Conservation (phyloP, 176 grass and related monocot species). For the Hordeum marinum region DNA sequence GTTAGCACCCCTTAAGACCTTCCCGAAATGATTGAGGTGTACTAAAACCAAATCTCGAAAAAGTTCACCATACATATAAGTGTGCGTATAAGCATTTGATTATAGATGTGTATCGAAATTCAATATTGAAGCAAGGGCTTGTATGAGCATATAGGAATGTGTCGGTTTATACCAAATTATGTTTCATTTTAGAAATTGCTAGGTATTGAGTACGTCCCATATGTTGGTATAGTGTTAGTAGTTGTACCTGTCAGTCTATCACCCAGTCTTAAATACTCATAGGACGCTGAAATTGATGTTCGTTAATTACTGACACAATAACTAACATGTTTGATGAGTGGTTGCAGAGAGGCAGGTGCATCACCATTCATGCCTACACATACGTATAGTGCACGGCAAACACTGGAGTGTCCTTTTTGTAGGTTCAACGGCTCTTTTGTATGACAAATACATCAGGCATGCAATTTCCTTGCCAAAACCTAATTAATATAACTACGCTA, state of each 20-base stretch:
- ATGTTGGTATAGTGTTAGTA: neutral
- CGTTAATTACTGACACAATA: slow-evolving; percentile 36
- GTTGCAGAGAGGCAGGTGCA: slow-evolving; percentile 18
- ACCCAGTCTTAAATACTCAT: slow-evolving; percentile 27
- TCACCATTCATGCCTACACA: neutral
- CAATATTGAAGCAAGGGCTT: neutral
- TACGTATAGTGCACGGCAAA: neutral
- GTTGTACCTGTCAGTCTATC: neutral
- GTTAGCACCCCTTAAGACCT: too few species aligned
- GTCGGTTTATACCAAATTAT: neutral
- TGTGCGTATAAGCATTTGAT: too few species aligned
- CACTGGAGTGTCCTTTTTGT: neutral
- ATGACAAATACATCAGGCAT: neutral
- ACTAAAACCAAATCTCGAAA: too few species aligned
- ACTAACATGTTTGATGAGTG: slow-evolving; percentile 30
- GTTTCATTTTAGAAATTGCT: neutral
- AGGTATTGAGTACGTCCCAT: neutral
- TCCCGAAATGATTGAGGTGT: too few species aligned
- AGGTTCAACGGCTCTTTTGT: neutral
- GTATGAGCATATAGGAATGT: neutral
- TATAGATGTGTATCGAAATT: too few species aligned
- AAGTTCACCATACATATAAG: too few species aligned
- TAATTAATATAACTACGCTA: neutral
- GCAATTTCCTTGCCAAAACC: neutral
- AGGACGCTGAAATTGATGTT: slow-evolving; percentile 43